Conservation (phyloP, 495 filamentous ascomycete species). For the Pyronema omphalodes region DNA sequence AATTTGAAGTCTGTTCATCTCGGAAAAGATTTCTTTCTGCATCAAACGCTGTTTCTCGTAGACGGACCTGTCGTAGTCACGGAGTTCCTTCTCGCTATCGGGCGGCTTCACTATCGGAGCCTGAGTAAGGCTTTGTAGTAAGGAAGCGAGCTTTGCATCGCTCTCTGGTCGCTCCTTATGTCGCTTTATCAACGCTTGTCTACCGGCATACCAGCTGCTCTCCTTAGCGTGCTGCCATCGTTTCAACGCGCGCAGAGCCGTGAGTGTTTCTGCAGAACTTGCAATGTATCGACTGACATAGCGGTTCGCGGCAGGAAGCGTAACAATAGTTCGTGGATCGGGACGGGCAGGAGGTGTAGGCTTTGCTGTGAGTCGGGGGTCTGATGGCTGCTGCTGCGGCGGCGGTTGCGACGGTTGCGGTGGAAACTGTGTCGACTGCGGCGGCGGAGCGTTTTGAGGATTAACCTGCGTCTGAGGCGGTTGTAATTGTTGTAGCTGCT, state of each 20-base stretch:
- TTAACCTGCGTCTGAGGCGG: neutral
- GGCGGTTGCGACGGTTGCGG: neutral
- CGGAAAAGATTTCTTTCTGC: neutral
- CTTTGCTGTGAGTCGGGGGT: neutral
- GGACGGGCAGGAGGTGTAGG: neutral
- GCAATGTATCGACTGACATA: conserved; percentile 1
- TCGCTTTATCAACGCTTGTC: neutral
- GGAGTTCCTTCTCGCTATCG: neutral
- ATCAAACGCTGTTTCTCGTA: neutral
- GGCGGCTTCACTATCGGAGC: neutral
- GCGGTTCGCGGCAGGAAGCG: conserved; percentile 4
- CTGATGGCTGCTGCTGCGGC: neutral
- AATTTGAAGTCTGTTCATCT: neutral
- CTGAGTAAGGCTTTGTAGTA: neutral
- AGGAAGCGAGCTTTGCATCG: neutral
- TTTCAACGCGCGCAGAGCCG: neutral
- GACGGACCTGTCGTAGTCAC: neutral
- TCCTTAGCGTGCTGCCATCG: conserved; percentile 4
- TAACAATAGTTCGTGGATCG: conserved; percentile 1
- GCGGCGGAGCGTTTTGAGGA: neutral
- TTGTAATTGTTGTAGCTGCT: neutral
- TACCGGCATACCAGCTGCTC: neutral
- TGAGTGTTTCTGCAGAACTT: neutral
- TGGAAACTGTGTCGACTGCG: neutral
- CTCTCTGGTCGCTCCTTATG: conserved; percentile 1